Evolutionary conservation across 2,329 filamentous ascomycete genomes (phyloP), one percentile per base, ranked within the genome.

Genomic region (Aspergillus versicolor): DNA sequence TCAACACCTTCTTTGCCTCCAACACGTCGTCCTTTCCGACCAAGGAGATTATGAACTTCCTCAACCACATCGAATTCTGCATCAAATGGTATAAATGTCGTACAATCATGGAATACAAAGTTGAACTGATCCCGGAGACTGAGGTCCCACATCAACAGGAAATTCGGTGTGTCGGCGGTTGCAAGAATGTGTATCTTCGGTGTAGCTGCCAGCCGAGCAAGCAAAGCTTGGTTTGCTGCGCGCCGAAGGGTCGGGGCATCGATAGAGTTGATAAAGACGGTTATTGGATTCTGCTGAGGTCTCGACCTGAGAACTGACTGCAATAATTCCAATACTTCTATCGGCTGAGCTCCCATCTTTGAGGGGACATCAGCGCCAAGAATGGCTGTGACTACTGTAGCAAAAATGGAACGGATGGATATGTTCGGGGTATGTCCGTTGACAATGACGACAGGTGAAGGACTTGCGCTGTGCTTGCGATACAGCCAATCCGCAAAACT

Each of bases 41-140:
- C 92, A 0, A 97, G 83, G 0, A 97, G 82, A 67, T 90, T 88
- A 71, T 96, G 90, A 13, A 97, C 92, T 61, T 92, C 90, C 71
- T 97, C 92, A 3, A 97, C 91, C 2, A 90, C 86, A 67, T 96
- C 91, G 7, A 91, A 77, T 71, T 96, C 92, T 3, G 83, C 81
- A 11, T 82, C 79, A 65, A 90, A 91, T 0, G 90, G 82, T 0
- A 84, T 81, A 69, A 96, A 97, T 0, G 94, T 97, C 1, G 94
- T 97, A 67, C 89, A 89, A 76, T 99, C 92, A 77, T 99, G 94
- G 75, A 95, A 97, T 27, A 91, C 79, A 65, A 97, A 92, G 71
- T 90, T 89, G 75, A 92, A 91, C 27, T 89, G 85, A 15, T 91
- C 88, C 46, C 90, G 88, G n/a, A 92, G 81, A 54, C 87, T 88